Base-by-base conservation (phyloP, 805 yeast species). In the Sungouiozyma intestinalis region DNA sequence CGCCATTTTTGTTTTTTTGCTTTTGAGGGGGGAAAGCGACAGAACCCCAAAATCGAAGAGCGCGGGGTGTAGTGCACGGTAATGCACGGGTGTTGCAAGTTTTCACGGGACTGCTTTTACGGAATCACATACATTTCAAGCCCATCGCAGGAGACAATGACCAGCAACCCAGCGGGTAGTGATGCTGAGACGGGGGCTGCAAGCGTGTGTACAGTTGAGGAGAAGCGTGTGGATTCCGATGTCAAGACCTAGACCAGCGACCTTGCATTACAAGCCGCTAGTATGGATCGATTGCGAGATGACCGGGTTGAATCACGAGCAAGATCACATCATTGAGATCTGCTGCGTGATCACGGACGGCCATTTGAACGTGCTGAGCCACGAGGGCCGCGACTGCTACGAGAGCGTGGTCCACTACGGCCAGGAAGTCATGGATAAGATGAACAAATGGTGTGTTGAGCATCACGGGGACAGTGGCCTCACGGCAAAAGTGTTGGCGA, bases 201-300 rank as follows among this genome's bases (percentile, higher is more conserved):
- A n/a, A n/a, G n/a, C n/a, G n/a, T n/a, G 29, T 24, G 6, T 24
- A 11, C 11, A 7, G 29, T 24, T 24, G 9, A 24, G 11, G 11
- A 24, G 29, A 24, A 24, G 29, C 11, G 6, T 24, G 9, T 24
- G 11, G 6, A 6, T 24, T 11, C 11, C 29, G 11, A 24, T 24
- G 29, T 24, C 29, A 11, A 24, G 11, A 24, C 29, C 29, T 6
- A 24, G 11, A 11, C 29, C 29, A 11, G 9, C 6, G 29, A 24
- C 29, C 11, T 11, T 18, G 32, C 19, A 33, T 14, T 42, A 40
- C 20, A 48, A 63, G 38, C 73, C 74, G 5, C 68, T 90, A 16
- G 94, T 92, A 3, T 92, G 98, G 98, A 72, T 92, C 15, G 98
- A 92, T 64, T 92, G 97, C 63, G 98, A 92, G 60, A 92, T 92